phyloP scores from a whole-genome alignment of 2,329 filamentous ascomycete genomes.

The Aspergillus alliaceus region DNA sequence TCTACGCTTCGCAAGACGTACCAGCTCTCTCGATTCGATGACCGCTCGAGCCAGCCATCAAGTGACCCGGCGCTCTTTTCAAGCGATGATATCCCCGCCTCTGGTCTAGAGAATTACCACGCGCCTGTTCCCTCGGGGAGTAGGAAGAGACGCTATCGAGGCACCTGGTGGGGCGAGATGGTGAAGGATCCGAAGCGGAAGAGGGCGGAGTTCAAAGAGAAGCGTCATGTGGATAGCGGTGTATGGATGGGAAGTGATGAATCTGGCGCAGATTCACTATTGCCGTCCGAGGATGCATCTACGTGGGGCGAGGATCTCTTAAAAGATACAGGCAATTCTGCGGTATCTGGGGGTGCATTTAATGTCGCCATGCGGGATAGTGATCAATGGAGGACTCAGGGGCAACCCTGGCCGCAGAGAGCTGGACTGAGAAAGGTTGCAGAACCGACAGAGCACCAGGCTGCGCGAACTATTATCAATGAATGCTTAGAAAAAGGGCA shows the following conservation, averaged over 20 bases:
- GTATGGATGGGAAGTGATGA: conserved; percentile 52
- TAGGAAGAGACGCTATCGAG: conserved; percentile 43
- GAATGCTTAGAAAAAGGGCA: conserved; percentile 45
- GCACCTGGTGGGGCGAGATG: conserved; percentile 48
- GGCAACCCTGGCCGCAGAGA: conserved; percentile 13
- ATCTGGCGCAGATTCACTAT: conserved; percentile 33
- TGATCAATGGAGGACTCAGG: background rate
- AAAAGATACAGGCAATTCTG: conserved; percentile 24
- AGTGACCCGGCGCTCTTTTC: conserved; percentile 50
- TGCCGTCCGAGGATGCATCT: conserved; percentile 36
- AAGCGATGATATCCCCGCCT: conserved; percentile 48
- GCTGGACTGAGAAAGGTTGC: conserved; percentile 20
- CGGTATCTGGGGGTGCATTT: background rate
- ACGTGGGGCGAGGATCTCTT: conserved; percentile 40
- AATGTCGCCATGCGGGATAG: background rate
- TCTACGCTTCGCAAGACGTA: conserved; percentile 26
- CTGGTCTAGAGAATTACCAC: conserved; percentile 46
- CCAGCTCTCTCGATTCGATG: conserved; percentile 33
- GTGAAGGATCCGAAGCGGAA: conserved; percentile 37
- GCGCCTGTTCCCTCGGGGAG: conserved; percentile 20
- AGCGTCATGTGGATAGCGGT: conserved; percentile 47
- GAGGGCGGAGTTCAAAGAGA: conserved; percentile 44
- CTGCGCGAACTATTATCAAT: conserved; percentile 38
- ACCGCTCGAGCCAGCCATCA: conserved; percentile 40
- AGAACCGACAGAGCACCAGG: conserved; percentile 37